A percentile compares a stretch with the other conserved stretches of the same genome.
These are phyloP conservation scores for Paraphoma sp. DNA, from an alignment of 2,329 filamentous ascomycete genomes.

Conservation along the genomic window DNA sequence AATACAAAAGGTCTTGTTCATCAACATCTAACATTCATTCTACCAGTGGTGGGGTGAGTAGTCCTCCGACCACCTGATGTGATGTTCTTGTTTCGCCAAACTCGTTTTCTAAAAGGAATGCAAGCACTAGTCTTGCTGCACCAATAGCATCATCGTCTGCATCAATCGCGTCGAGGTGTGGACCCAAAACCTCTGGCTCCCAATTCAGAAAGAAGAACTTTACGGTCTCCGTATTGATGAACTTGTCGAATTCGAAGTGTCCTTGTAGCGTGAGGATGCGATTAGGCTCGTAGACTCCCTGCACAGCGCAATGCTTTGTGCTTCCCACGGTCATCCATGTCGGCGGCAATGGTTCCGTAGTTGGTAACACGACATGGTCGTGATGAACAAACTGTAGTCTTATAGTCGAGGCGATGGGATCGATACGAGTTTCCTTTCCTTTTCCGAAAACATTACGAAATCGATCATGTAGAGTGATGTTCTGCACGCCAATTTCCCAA, in stretches of 20 bases:
- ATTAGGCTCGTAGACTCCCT: conserved; percentile 49
- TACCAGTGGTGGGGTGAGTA: conserved; percentile 27
- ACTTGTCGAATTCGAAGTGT: conserved; percentile 54
- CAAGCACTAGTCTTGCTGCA: conserved; percentile 41
- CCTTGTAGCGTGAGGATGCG: conserved; percentile 52
- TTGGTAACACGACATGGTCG: conserved; percentile 42
- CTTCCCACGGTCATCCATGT: conserved; percentile 29
- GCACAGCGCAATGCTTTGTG: conserved; percentile 45
- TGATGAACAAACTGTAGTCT: conserved; percentile 51
- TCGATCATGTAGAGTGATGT: conserved; percentile 19
- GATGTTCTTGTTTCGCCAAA: neutral
- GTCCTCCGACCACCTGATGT: conserved; percentile 12
- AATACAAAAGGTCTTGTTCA: neutral
- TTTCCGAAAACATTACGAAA: conserved; percentile 14
- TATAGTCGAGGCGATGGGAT: conserved; percentile 14
- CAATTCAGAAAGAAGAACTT: conserved; percentile 44
- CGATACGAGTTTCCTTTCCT: conserved; percentile 1
- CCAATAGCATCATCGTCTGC: conserved; percentile 36
- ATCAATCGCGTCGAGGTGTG: conserved; percentile 27
- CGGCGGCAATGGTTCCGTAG: conserved; percentile 28
- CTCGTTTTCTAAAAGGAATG: conserved; percentile 37
- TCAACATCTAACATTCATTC: neutral
- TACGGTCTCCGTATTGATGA: conserved; percentile 49
- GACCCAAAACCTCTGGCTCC: conserved; percentile 22
- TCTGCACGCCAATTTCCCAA: conserved; percentile 35